Base-by-base conservation (phyloP, 495 filamentous ascomycete species). In the Aspergillus coremiiformis region DNA sequence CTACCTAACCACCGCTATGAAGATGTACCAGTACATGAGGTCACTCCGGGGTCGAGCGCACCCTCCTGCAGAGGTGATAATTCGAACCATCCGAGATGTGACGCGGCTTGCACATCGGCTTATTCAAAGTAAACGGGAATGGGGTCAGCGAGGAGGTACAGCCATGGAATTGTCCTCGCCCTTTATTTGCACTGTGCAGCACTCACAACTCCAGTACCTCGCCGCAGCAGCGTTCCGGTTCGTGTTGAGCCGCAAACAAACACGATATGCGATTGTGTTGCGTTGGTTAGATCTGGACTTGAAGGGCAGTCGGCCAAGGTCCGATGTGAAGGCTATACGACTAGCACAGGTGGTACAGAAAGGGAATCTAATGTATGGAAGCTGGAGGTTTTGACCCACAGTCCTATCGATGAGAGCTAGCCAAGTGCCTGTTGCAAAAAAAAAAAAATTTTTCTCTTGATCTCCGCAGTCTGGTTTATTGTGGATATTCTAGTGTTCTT, bases 11-110 rank as follows among this genome's bases (percentile, higher is more conserved):
- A 77, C 84, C 3, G 90, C 88, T 1, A 85, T 84, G 66, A 94
- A 91, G 65, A 86, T 87, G 75, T 91, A 89, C 71, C 81, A 84
- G 7, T 94, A 96, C 56, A 74, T 78, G 44, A 80, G 80, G 33
- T 81, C 78, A 42, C 71, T 96, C 21, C 70, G 74, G 4, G 64
- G 59, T 2, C 63, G 66, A 8, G 81, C 75, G 47, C 77, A 80
- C 50, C 84, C 85, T 10, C 58, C 72, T 2, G 35, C 69, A 2
- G 61, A 48, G 19, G 63, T 93, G 1, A 57, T 91, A 20, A 81
- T 83, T 46, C 78, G 77, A 49, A 87, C 87, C 0, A 81, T 94
- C 45, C 68, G 72, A 37, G 81, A 84, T 47, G 55, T 91, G 5
- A 70, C 85, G 4, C 75, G 83, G 14, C 76, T 89, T 1, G 84